Evolutionary conservation across 2,329 filamentous ascomycete species (phyloP).

Genomic region (Diplodia seriata): DNA sequence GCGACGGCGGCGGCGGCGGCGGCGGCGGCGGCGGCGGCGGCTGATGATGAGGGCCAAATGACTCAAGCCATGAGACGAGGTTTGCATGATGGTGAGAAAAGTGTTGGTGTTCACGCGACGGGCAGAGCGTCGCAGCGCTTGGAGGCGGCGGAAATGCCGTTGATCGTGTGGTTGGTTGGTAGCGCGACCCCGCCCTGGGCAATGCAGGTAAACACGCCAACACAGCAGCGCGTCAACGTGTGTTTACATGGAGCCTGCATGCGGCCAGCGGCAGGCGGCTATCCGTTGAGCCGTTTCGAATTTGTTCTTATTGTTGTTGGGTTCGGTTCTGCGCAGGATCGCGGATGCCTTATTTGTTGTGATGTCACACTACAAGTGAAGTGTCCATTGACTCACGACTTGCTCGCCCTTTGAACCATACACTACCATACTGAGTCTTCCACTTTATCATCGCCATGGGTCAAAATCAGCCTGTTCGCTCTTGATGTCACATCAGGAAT

Average conservation of each 20-base stretch:
- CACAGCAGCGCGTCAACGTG: constrained; percentile 20
- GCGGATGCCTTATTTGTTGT: constrained; percentile 1
- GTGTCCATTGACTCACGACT: neutral
- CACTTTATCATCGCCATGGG: neutral
- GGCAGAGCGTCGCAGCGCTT: neutral
- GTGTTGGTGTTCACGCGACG: neutral
- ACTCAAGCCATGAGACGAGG: constrained; percentile 4
- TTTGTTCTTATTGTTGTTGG: neutral
- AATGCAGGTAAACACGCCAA: constrained; percentile 28
- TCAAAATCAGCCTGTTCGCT: neutral
- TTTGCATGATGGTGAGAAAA: neutral
- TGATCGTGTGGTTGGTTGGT: constrained; percentile 21
- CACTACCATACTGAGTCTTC: neutral
- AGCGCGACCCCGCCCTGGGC: constrained; percentile 22
- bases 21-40: neutral
- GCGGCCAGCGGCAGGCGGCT: neutral
- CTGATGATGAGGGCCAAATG: constrained; percentile 2
- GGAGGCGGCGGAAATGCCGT: neutral
- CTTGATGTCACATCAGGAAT: neutral
- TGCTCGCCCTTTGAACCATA: neutral
- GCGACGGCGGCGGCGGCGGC: neutral
- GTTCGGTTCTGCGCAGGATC: neutral
- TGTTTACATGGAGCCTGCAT: constrained; percentile 12
- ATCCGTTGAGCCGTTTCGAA: neutral
- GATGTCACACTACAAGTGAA: neutral